Evolutionary conservation across 208 protist species (phyloP).

Genomic region (Wallacemonas sp.): DNA sequence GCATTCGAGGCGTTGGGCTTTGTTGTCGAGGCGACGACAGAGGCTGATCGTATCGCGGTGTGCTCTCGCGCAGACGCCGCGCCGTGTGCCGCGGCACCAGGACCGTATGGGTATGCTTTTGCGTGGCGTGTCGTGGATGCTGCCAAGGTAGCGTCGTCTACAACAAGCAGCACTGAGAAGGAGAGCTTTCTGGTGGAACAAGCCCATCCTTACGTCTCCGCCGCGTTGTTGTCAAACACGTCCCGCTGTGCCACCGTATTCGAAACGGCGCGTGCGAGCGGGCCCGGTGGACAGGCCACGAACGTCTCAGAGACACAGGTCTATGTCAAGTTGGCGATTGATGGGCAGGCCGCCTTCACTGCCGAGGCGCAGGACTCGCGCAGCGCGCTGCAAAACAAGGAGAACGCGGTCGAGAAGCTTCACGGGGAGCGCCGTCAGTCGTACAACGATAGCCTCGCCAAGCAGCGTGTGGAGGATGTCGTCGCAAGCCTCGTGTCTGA

Average conservation of each 20-base stretch:
- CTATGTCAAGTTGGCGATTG: conserved; percentile 75
- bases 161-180: background rate
- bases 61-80: conserved; percentile 20
- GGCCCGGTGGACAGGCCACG: conserved; percentile 84
- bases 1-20: conserved; percentile 38
- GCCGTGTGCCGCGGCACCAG: conserved; percentile 22
- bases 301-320: conserved; percentile 91
- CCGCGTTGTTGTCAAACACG: conserved; percentile 46
- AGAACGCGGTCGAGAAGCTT: conserved; percentile 73
- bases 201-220: conserved; percentile 59
- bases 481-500: conserved; percentile 29
- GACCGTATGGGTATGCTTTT: conserved; percentile 57
- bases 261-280: conserved; percentile 80
- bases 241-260: conserved; percentile 49
- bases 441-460: conserved; percentile 73
- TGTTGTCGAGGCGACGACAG: conserved; percentile 20
- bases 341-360: conserved; percentile 63
- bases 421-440: conserved; percentile 44
- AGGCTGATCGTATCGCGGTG: conserved; percentile 27
- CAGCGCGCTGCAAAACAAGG: conserved; percentile 78
- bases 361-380: conserved; percentile 87
- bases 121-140: conserved; percentile 27
- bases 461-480: conserved; percentile 46
- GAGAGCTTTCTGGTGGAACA: conserved; percentile 34
- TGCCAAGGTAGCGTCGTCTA: background rate